Base-by-base conservation (phyloP, 345 rosid species). In the Heritiera littoralis region DNA sequence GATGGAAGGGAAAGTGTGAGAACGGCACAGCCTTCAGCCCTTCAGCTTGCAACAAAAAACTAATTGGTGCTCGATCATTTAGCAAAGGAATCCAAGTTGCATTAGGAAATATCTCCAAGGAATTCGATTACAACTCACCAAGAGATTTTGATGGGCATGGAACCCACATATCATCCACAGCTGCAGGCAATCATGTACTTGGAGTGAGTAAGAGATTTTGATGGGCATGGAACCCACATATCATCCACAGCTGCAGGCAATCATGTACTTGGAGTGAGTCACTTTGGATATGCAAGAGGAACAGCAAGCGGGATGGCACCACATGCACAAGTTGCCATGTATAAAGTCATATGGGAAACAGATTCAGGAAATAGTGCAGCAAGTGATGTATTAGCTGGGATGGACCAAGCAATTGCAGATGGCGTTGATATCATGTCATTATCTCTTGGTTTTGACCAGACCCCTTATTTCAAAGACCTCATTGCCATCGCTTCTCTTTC, bases 291-390 rank as follows among this genome's bases (percentile, higher is more conserved):
- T 49, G 75, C 75, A 71, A 71, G 40, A 49, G 75, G 75, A 43
- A 28, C 59, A 46, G 59, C 75, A 0, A 71, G 75, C 0, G 75
- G 75, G 11, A 6, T 71, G 10, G 75, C 75, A 71, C 40, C 75
- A 49, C 43, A 2, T 46, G 59, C 75, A 49, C 59, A 71, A 5
- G 3, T 71, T 0, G 75, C 75, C 59, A 71, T 71, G 75, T 71
- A 71, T 8, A 71, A 71, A 12, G 75, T 71, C 4, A 7, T 28
- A 43, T 71, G 59, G 59, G 59, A 9, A 43, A 67, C 72, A 17
- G 87, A 86, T 77, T 81, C 79, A 70, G 59, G 73, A 68, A 20
- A 43, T 41, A 23, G 17, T 68, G 54, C 73, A 18, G 73, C 54
- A 68, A 68, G 73, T 45, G 73, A 68, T 23, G 54, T 68, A 1